Evolutionary conservation across 1,284 basidiomycete species (phyloP).

Genomic region (Kalmanozyma brasiliensis): DNA sequence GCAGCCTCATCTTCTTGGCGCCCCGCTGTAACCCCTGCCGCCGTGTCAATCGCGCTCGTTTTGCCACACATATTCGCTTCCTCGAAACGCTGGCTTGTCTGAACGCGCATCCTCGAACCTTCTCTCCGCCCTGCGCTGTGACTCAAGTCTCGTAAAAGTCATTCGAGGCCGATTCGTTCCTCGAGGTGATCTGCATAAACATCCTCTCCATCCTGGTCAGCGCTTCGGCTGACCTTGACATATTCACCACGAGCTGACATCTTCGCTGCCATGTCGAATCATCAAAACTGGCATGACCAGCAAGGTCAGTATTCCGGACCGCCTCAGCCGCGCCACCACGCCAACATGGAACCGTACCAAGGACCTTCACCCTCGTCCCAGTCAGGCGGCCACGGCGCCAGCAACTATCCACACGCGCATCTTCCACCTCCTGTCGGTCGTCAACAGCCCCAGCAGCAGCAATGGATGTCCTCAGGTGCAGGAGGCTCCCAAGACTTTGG

Average conservation of each 20-base stretch:
- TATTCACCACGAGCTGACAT: slow-evolving; percentile 8
- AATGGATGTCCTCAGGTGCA: slow-evolving; percentile 14
- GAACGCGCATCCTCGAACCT: too few relatives aligned
- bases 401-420: slow-evolving; percentile 26
- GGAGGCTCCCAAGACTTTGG: slow-evolving; percentile 20
- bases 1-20: too few relatives aligned
- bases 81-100: too few relatives aligned
- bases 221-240: not conserved
- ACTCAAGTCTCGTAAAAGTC: too few relatives aligned
- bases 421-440: slow-evolving; percentile 26
- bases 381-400: slow-evolving; percentile 14
- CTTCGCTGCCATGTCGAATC: slow-evolving; percentile 25
- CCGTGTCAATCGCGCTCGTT: too few relatives aligned
- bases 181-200: too few relatives aligned
- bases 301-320: slow-evolving; percentile 21
- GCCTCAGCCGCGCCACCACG: slow-evolving; percentile 31
- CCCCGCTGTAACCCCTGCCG: too few relatives aligned
- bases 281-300: slow-evolving; percentile 41
- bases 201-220: not conserved
- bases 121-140: too few relatives aligned
- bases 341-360: slow-evolving; percentile 32
- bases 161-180: too few relatives aligned
- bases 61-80: too few relatives aligned
- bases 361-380: slow-evolving; percentile 23
- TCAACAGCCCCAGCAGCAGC: slow-evolving; percentile 24